Conservation (phyloP, 345 rosid genomes). For the Eucalyptus marginata region DNA sequence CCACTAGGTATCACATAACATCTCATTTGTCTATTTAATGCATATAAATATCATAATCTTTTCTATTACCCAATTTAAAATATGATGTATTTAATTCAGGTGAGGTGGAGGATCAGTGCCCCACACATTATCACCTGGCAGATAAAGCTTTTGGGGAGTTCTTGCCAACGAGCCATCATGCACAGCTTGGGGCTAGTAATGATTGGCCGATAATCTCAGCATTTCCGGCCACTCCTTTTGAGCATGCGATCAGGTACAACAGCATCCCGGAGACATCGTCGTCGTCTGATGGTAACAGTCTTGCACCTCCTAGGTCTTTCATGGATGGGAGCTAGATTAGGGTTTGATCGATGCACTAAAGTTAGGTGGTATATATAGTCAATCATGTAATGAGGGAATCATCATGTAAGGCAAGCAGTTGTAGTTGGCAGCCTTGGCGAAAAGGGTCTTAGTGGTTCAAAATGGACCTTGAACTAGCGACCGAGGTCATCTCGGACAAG, state of each 20-base stretch:
- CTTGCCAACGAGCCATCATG: neutral
- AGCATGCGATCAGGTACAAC: neutral
- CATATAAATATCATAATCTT: neutral
- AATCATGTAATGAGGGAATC: neutral
- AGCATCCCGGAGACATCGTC: constrained; percentile 28
- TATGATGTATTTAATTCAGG: constrained; percentile 3
- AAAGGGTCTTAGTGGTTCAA: constrained; percentile 84
- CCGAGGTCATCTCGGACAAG: constrained; percentile 37
- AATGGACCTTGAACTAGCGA: constrained; percentile 43
- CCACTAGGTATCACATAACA: constrained; percentile 30
- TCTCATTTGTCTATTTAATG: neutral
- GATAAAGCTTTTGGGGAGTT: neutral
- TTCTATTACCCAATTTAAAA: neutral
- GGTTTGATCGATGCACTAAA: neutral
- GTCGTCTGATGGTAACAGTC: constrained; percentile 14
- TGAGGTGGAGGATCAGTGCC: constrained; percentile 22
- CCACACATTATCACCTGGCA: constrained; percentile 1
- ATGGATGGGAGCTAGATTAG: neutral
- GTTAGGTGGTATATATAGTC: neutral
- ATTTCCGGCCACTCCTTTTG: neutral
- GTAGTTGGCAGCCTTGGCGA: constrained; percentile 22
- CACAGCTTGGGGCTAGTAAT: neutral
- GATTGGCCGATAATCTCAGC: constrained; percentile 9
- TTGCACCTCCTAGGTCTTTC: constrained; percentile 11
- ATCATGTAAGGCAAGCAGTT: neutral